Base-by-base conservation (phyloP, 768 basidiomycete genomes). In the Tremella mesenterica region DNA sequence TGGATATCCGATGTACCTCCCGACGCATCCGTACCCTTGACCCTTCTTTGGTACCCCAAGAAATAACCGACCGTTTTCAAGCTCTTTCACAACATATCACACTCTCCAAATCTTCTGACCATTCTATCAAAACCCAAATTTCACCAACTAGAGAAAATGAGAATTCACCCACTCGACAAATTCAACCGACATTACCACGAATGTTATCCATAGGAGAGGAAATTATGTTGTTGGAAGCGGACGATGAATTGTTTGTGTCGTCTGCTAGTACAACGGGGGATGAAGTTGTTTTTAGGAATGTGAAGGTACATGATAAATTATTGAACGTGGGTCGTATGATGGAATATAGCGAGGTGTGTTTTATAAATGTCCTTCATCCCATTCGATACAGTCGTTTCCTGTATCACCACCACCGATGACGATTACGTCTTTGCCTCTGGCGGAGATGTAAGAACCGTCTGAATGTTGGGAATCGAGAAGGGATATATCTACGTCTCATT, bases 351-450 rank as follows among this genome's bases (percentile, higher is more conserved):
- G 49, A 50, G 33, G 49, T 39, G 33, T 38, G 44, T 27, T 5
- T 9, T 16, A 16, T 23, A 6, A 26, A 6, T 46, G 5, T 23
- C 21, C 8, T 5, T n/a, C 6, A 8, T 46, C 6, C 34, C 34
- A 12, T 36, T 36, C 34, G 12, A 18, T 12, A 12, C 12, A 12
- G 34, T 36, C 34, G 12, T 18, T 36, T 18, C 34, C 34, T 16
- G 69, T 73, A 43, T 73, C 72, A 38, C 71, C 72, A 70, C 93
- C 93, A 49, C 93, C 93, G 57, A 93, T 92, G 59, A 97, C 92
- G 55, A 93, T 90, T 58, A 99, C 93, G 70, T 97, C 86, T 73
- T 91, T 91, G 74, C 86, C 95, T 73, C 81, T 85, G 20, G 91
- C 90, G 60, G 78, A 84, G 73, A 97, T 88, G 76, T 89, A 96